Conservation (phyloP, 768 basidiomycete species). For the Boletus edulis region DNA sequence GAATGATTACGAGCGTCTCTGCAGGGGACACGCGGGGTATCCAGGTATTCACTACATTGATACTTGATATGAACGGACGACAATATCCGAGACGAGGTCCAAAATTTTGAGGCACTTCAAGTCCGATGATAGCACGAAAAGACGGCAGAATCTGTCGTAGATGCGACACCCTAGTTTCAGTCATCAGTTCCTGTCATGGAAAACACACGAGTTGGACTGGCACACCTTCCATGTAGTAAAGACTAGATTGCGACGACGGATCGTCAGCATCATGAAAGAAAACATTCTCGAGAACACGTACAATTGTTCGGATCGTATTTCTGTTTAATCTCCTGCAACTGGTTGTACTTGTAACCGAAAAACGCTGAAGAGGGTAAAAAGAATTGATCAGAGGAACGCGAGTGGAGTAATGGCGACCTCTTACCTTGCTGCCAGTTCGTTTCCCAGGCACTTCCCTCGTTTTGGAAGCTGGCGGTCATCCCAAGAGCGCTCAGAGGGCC, state of each 20-base stretch:
- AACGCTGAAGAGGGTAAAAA: slow-evolving; percentile 4
- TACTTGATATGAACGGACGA: too few relatives aligned
- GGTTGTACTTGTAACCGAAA: slow-evolving; percentile 19
- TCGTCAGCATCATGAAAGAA: not conserved
- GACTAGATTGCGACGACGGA: slow-evolving; percentile 1
- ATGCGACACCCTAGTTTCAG: slow-evolving; percentile 4
- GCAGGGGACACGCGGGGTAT: too few relatives aligned
- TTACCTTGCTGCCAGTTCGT: slow-evolving; percentile 13
- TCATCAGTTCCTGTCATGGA: not conserved
- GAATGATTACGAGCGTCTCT: too few relatives aligned
- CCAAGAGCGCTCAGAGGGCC: slow-evolving; percentile 10
- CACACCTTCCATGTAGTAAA: slow-evolving; percentile 14
- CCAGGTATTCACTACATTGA: too few relatives aligned
- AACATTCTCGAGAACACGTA: not conserved
- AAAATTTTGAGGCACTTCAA: too few relatives aligned
- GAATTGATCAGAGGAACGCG: too few relatives aligned
- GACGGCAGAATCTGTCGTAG: not conserved
- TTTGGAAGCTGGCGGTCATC: slow-evolving; percentile 17
- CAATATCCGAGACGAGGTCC: not conserved
- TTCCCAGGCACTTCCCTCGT: slow-evolving; percentile 18
- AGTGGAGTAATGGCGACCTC: too few relatives aligned
- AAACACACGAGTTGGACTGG: too few relatives aligned
- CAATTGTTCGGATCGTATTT: slow-evolving; percentile 14
- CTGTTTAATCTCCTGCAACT: slow-evolving; percentile 9
- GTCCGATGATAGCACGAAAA: slow-evolving; percentile 2